phyloP scores from a whole-genome alignment of 805 yeast species.

The Danielozyma ontarioensis region DNA sequence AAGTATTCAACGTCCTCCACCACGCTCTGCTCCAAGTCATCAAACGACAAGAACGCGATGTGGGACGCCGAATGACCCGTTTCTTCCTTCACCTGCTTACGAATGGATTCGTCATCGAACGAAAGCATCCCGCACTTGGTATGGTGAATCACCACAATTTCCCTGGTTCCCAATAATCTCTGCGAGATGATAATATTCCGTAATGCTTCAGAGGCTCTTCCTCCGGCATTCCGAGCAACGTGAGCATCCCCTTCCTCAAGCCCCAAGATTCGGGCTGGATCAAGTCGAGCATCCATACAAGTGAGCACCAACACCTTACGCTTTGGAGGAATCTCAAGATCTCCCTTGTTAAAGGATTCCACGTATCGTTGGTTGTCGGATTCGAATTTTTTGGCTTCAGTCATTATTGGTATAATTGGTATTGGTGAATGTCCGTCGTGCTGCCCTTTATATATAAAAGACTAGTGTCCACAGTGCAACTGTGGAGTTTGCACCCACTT shows the following conservation, averaged over 20 bases:
- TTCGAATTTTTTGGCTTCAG: constrained; percentile 7
- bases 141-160: constrained; percentile 35
- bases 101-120: constrained; percentile 25
- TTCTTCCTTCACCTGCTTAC: constrained; percentile 23
- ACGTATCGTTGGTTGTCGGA: constrained; percentile 16
- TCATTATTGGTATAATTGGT: no score
- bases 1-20: constrained; percentile 29
- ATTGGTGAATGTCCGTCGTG: no score
- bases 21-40: constrained; percentile 29
- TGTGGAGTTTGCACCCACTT: no score
- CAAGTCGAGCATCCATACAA: constrained; percentile 40
- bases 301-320: constrained; percentile 30
- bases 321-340: constrained; percentile 34
- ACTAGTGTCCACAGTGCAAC: no score
- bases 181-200: constrained; percentile 37
- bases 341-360: constrained; percentile 20
- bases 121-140: constrained; percentile 44
- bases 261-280: constrained; percentile 32
- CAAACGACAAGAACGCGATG: constrained; percentile 29
- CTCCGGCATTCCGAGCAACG: constrained; percentile 42
- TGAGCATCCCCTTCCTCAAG: constrained; percentile 38
- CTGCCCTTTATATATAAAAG: no score
- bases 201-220: constrained; percentile 35
- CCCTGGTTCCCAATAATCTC: constrained; percentile 34
- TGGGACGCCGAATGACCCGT: constrained; percentile 26